These are phyloP conservation scores for Myriosclerotinia duriaeana DNA, from an alignment of 2,329 filamentous ascomycete genomes.

Conservation along the genomic window DNA sequence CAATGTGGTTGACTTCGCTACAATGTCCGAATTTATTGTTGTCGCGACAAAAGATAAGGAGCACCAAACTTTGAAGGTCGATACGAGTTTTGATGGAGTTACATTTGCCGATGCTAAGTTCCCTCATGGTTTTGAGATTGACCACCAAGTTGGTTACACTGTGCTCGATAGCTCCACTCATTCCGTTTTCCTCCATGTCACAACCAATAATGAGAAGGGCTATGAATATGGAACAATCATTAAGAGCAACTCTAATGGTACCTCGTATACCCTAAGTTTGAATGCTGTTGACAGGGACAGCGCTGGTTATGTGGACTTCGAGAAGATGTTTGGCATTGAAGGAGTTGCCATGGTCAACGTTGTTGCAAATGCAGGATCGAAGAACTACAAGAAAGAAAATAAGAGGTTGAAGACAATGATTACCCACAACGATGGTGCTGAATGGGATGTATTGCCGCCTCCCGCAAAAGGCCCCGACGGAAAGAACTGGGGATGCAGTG, in stretches of 20 bases:
- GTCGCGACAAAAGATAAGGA: constrained; percentile 70
- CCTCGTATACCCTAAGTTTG: constrained; percentile 85
- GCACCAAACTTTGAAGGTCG: constrained; percentile 67
- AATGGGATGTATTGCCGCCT: constrained; percentile 77
- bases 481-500: constrained; percentile 68
- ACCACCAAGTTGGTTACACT: constrained; percentile 81
- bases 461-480: constrained; percentile 69
- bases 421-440: constrained; percentile 91
- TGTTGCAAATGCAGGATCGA: constrained; percentile 69
- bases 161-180: constrained; percentile 94
- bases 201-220: constrained; percentile 64
- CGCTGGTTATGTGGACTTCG: constrained; percentile 84
- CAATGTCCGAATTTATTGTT: constrained; percentile 95
- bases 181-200: constrained; percentile 90
- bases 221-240: constrained; percentile 81
- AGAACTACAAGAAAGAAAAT: constrained; percentile 53
- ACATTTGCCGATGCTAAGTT: constrained; percentile 82
- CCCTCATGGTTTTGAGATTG: constrained; percentile 78
- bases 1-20: constrained; percentile 81
- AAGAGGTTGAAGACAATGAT: constrained; percentile 90
- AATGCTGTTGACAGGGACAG: constrained; percentile 78
- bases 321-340: constrained; percentile 90
- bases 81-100: constrained; percentile 81
- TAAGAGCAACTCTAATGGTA: constrained; percentile 98
- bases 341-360: constrained; percentile 86